Conservation (phyloP, 2,329 filamentous ascomycete genomes). For the Pyrenophora teres region DNA sequence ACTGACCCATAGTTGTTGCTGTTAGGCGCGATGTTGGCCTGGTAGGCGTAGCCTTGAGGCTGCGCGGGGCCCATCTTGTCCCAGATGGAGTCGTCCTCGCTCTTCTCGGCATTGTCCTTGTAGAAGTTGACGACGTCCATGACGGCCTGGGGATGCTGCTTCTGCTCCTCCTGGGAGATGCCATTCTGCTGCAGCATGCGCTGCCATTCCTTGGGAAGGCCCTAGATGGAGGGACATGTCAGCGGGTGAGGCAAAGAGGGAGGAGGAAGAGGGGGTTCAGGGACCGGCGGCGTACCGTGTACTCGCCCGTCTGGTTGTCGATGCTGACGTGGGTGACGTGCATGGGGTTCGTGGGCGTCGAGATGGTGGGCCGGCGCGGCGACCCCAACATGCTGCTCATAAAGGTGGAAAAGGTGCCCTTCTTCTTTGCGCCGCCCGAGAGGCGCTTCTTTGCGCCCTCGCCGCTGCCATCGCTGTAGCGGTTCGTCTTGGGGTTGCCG, state of each 20-base stretch:
- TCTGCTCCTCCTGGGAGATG: conserved; percentile 93
- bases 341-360: conserved; percentile 95
- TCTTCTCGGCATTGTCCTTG: conserved; percentile 85
- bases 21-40: conserved; percentile 39
- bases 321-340: conserved; percentile 98
- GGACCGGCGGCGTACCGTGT: conserved; percentile 69
- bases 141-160: conserved; percentile 93
- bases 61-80: conserved; percentile 95
- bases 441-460: conserved; percentile 35
- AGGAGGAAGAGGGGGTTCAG: not conserved
- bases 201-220: conserved; percentile 97
- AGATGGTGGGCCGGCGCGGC: conserved; percentile 89
- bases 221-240: conserved; percentile 64
- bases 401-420: conserved; percentile 48
- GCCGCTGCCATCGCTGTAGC: conserved; percentile 47
- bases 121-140: conserved; percentile 96
- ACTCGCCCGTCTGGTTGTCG: conserved; percentile 93
- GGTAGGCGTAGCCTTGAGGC: conserved; percentile 55
- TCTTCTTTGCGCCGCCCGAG: conserved; percentile 48
- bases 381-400: conserved; percentile 58
- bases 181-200: conserved; percentile 92
- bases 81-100: conserved; percentile 83
- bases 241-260: conserved; percentile 1
- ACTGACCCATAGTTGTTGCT: conserved; percentile 47
- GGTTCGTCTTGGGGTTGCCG: conserved; percentile 42